Percentiles rank a stretch among this genome's conserved stretches.
phyloP scores from a whole-genome alignment of 768 basidiomycete genomes.

The Gautieria morchelliformis region DNA sequence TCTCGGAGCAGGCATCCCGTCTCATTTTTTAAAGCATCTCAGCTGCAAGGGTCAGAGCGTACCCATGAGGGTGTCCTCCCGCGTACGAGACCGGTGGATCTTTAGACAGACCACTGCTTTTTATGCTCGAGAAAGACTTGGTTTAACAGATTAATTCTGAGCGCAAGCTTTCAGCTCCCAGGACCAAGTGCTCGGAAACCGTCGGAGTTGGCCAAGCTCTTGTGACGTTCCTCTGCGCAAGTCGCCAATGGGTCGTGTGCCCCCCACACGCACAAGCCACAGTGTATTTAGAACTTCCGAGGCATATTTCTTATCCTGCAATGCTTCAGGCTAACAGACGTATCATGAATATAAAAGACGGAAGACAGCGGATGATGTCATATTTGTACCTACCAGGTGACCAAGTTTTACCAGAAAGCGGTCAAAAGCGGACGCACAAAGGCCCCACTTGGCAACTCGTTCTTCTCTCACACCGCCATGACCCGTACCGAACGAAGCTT shows the following conservation, averaged over 20 bases:
- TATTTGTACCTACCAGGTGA: neutral
- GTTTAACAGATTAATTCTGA: no score
- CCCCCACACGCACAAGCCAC: neutral
- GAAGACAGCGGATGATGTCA: neutral
- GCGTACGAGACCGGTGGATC: no score
- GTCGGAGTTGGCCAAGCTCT: neutral
- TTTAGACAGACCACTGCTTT: no score
- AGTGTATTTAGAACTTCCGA: neutral
- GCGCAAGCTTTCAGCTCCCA: no score
- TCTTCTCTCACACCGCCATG: conserved; percentile 31
- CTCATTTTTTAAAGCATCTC: no score
- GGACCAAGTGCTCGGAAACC: neutral
- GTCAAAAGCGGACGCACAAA: neutral
- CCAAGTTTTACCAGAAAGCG: neutral
- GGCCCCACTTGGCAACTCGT: neutral
- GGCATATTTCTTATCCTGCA: neutral
- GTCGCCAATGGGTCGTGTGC: neutral
- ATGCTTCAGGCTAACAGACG: no score
- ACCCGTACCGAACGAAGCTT: conserved; percentile 71
- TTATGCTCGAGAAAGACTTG: no score
- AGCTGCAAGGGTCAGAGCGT: no score
- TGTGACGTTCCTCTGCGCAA: neutral
- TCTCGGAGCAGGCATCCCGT: no score
- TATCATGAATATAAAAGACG: neutral
- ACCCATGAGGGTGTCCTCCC: no score